Conservation (phyloP, 2,329 filamentous ascomycete genomes). For the Talaromyces sp. region DNA sequence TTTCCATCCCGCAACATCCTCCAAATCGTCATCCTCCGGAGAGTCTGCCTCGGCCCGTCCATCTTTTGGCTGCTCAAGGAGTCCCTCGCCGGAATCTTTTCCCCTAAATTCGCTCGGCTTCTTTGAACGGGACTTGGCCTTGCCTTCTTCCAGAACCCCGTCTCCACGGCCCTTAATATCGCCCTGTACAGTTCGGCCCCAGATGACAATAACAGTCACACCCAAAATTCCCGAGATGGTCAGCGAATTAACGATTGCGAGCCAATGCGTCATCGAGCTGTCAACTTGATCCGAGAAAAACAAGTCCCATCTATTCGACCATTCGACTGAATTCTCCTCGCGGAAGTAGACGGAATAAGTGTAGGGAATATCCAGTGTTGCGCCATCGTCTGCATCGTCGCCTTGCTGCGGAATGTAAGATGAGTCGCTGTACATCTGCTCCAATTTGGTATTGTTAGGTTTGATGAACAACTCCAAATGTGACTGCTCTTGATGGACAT, state of each 20-base stretch:
- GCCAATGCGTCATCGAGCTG: constrained; percentile 76
- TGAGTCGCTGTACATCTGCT: constrained; percentile 53
- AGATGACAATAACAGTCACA: constrained; percentile 73
- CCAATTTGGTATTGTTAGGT: constrained; percentile 55
- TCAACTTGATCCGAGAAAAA: constrained; percentile 88
- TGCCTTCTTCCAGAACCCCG: constrained; percentile 60
- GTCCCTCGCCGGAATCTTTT: constrained; percentile 46
- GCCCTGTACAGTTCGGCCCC: constrained; percentile 69
- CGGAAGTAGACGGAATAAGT: constrained; percentile 89
- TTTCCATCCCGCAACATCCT: constrained; percentile 86
- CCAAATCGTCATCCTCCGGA: constrained; percentile 66
- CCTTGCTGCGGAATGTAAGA: constrained; percentile 56
- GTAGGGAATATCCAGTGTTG: constrained; percentile 70
- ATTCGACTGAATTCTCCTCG: constrained; percentile 74
- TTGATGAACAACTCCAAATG: constrained; percentile 66
- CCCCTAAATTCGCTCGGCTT: constrained; percentile 41
- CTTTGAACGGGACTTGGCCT: constrained; percentile 48
- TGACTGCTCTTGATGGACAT: constrained; percentile 58
- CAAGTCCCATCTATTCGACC: constrained; percentile 79
- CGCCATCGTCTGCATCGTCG: constrained; percentile 57
- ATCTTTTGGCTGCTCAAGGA: constrained; percentile 58
- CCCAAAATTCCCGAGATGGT: constrained; percentile 77
- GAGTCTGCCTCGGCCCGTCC: constrained; percentile 50
- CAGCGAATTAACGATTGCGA: constrained; percentile 81
- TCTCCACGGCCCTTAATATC: constrained; percentile 74